phyloP scores from a whole-genome alignment of 257 asterid species.

The Gentiana dahurica region DNA sequence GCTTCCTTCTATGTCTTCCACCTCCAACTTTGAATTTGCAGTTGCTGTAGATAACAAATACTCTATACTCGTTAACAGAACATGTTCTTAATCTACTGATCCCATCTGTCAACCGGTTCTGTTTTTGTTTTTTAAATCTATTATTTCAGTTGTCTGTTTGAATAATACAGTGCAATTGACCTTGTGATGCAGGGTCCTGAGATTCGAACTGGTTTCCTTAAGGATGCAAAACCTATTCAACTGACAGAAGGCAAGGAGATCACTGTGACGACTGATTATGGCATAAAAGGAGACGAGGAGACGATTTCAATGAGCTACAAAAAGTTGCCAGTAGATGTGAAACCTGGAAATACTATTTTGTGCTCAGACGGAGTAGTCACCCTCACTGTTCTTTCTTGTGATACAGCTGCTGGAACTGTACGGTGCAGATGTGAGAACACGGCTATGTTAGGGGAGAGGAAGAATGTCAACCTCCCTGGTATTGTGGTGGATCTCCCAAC shows the following conservation, averaged over 20 bases:
- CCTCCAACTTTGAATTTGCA: too few relatives aligned
- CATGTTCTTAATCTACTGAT: too few relatives aligned
- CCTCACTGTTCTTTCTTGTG: constrained; percentile 57
- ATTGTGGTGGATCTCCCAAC: constrained; percentile 86
- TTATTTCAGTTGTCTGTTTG: too few relatives aligned
- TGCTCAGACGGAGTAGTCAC: constrained; percentile 84
- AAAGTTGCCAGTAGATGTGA: constrained; percentile 58
- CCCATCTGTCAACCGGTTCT: too few relatives aligned
- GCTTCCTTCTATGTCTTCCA: too few relatives aligned
- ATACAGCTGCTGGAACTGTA: constrained; percentile 52
- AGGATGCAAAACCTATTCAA: constrained; percentile 65
- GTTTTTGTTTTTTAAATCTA: too few relatives aligned
- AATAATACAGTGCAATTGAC: not conserved
- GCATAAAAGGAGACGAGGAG: constrained; percentile 54
- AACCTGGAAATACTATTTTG: constrained; percentile 58
- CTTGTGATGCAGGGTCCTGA: constrained; percentile 57
- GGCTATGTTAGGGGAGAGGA: constrained; percentile 73
- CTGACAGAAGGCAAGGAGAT: constrained; percentile 70
- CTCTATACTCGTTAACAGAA: too few relatives aligned
- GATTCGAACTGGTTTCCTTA: constrained; percentile 74
- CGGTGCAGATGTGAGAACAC: constrained; percentile 73
- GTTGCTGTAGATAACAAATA: too few relatives aligned
- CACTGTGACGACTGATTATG: constrained; percentile 60
- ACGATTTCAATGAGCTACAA: constrained; percentile 73
- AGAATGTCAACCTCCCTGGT: constrained; percentile 79